Conservation (phyloP, 208 protist genomes). For the Porcisia hertigi region DNA sequence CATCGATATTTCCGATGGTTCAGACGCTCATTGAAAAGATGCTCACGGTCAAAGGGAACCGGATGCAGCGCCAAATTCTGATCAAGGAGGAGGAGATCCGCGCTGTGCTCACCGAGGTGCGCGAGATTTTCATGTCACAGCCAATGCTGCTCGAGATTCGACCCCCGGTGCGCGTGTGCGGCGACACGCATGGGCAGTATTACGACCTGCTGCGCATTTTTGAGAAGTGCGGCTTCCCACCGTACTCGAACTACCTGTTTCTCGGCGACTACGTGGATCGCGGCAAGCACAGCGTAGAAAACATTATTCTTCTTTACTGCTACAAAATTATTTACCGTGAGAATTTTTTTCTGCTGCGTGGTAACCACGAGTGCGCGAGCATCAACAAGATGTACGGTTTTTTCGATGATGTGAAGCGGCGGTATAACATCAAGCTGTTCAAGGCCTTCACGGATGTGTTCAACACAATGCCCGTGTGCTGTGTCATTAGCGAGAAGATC, state of each 20-base stretch:
- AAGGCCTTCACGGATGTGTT: constrained; percentile 99
- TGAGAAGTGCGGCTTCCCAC: constrained; percentile 99
- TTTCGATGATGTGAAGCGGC: constrained; percentile 97
- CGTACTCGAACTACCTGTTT: constrained; percentile 99
- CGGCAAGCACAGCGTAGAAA: constrained; percentile 97
- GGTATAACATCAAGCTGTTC: constrained; percentile 97
- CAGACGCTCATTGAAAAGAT: constrained; percentile 79
- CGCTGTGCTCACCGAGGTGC: constrained; percentile 54
- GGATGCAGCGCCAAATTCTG: constrained; percentile 66
- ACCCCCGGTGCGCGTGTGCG: constrained; percentile 86
- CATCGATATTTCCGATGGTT: constrained; percentile 25
- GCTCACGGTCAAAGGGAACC: constrained; percentile 55
- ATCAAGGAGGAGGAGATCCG: constrained; percentile 89
- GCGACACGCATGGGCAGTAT: constrained; percentile 99
- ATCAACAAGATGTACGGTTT: constrained; percentile 99
- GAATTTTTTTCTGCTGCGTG: constrained; percentile 98
- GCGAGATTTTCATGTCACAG: constrained; percentile 91
- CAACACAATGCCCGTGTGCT: constrained; percentile 99
- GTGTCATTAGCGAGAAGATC: constrained; percentile 99
- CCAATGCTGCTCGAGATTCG: constrained; percentile 89
- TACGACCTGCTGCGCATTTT: constrained; percentile 99
- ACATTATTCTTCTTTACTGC: constrained; percentile 86
- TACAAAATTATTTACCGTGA: constrained; percentile 98
- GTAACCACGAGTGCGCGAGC: constrained; percentile 99
- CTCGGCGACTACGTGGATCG: constrained; percentile 99